These are phyloP conservation scores for Trypanosoma theileri DNA, from an alignment of 208 protist species.

Conservation along the genomic window DNA sequence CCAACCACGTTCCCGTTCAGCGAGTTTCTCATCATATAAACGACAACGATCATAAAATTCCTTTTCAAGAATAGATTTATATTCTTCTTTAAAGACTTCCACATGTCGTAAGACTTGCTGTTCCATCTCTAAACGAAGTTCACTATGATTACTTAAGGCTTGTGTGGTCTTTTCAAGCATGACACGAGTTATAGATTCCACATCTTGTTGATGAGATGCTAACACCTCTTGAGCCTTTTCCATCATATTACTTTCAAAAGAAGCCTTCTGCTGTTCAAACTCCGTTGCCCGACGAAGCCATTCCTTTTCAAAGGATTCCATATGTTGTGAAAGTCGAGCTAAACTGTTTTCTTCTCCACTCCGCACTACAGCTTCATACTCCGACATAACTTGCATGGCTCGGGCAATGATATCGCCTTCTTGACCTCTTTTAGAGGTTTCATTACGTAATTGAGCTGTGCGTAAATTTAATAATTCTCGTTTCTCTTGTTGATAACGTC, in stretches of 20 bases:
- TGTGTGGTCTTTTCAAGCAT: slow-evolving; percentile 42
- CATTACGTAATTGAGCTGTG: slow-evolving; percentile 25
- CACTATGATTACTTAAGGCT: slow-evolving; percentile 19
- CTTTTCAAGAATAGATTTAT: slow-evolving; percentile 36
- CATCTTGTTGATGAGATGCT: slow-evolving; percentile 28
- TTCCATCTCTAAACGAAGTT: slow-evolving; percentile 29
- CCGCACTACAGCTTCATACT: slow-evolving; percentile 40
- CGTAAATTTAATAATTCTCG: slow-evolving; percentile 34
- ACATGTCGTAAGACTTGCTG: slow-evolving; percentile 33
- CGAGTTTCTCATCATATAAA: slow-evolving; percentile 33
- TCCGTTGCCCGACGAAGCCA: slow-evolving; percentile 30
- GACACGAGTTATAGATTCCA: slow-evolving; percentile 32
- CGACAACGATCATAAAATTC: slow-evolving; percentile 37
- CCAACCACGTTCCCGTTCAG: slow-evolving; percentile 28
- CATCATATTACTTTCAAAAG: slow-evolving; percentile 32
- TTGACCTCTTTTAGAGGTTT: slow-evolving; percentile 30
- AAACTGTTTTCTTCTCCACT: slow-evolving; percentile 33
- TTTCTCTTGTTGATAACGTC: slow-evolving; percentile 39
- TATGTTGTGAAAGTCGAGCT: slow-evolving; percentile 30
- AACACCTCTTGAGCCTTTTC: slow-evolving; percentile 29
- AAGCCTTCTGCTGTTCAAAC: slow-evolving; percentile 38
- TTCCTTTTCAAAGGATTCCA: slow-evolving; percentile 38
- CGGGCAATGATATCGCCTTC: slow-evolving; percentile 39
- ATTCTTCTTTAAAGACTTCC: slow-evolving; percentile 38
- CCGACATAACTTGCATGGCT: slow-evolving; percentile 35